Percentiles rank a stretch among this genome's conserved stretches.
These are phyloP conservation scores for Aspergillus aculeatus DNA, from an alignment of 2,329 filamentous ascomycete genomes.

Conservation along the genomic window DNA sequence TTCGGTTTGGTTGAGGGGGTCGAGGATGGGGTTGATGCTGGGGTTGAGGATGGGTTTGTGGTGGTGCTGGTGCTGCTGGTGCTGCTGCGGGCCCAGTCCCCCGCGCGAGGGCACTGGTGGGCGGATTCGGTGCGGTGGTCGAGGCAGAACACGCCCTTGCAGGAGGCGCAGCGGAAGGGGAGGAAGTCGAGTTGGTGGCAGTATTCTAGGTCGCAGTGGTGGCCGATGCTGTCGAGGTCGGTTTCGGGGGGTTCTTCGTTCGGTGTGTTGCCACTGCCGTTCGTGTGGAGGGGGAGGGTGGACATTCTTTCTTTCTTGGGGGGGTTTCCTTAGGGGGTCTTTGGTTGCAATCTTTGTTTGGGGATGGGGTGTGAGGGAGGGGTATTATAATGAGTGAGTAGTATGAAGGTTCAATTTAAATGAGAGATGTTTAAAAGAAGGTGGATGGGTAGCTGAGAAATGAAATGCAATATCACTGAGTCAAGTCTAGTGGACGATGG, in stretches of 20 bases:
- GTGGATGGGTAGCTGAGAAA: no score
- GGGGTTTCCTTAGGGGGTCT: no score
- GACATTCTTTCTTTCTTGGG: no score
- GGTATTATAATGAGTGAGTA: constrained; percentile 19
- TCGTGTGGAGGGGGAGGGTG: no score
- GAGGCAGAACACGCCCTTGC: constrained; percentile 79
- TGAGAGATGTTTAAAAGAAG: no score
- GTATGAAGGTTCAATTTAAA: no score
- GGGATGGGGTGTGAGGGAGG: constrained; percentile 16
- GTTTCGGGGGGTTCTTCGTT: constrained; percentile 50
- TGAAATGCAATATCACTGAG: no score
- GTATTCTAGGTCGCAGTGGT: constrained; percentile 86
- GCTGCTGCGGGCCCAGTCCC: constrained; percentile 56
- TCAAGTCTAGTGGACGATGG: no score
- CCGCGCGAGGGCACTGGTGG: constrained; percentile 66
- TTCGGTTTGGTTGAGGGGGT: constrained; percentile 45
- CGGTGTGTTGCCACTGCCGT: constrained; percentile 1
- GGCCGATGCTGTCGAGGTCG: constrained; percentile 82
- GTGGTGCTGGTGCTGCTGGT: constrained; percentile 15
- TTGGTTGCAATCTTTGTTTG: no score
- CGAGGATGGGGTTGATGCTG: constrained; percentile 23
- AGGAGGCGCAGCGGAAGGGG: constrained; percentile 90
- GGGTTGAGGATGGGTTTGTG: constrained; percentile 26
- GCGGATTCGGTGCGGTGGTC: constrained; percentile 86
- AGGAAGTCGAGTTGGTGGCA: constrained; percentile 96